Conservation (phyloP, 2,329 filamentous ascomycete species). For the Fusarium incarnatum region DNA sequence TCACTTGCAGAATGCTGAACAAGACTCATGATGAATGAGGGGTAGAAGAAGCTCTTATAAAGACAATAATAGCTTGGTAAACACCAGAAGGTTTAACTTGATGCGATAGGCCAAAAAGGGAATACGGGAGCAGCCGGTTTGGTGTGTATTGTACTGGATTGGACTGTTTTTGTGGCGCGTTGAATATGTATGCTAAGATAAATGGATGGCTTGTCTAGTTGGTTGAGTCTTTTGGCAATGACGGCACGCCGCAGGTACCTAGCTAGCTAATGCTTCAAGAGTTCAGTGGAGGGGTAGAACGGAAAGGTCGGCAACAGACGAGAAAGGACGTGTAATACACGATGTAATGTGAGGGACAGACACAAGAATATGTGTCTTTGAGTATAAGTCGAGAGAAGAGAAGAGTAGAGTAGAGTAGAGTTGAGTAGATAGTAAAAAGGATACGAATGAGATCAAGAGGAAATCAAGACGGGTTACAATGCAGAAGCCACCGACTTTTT, state of each 20-base stretch:
- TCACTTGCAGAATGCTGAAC: conserved; percentile 36
- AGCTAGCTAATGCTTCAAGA: background rate
- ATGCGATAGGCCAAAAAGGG: conserved; percentile 13
- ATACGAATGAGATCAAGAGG: conserved; percentile 5
- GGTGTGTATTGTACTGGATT: background rate
- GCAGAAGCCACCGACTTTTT: conserved; percentile 39
- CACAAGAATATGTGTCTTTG: background rate
- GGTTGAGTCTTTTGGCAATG: conserved; percentile 27
- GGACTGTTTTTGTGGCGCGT: conserved; percentile 16
- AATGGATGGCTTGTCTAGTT: conserved; percentile 7
- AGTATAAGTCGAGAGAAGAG: background rate
- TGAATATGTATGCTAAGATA: background rate
- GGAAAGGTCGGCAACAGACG: conserved; percentile 21
- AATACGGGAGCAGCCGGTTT: conserved; percentile 31
- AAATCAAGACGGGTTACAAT: background rate
- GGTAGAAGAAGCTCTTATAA: conserved; percentile 26
- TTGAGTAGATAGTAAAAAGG: background rate
- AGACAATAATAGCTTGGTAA: background rate
- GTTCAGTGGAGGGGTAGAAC: conserved; percentile 28
- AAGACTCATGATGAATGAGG: conserved; percentile 43
- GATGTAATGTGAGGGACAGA: background rate
- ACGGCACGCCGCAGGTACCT: conserved; percentile 31
- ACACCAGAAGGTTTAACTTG: background rate
- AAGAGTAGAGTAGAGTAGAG: background rate
- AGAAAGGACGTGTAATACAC: conserved; percentile 12